Base-by-base conservation (phyloP, 768 basidiomycete species). In the Coprinopsis strossmayeri region DNA sequence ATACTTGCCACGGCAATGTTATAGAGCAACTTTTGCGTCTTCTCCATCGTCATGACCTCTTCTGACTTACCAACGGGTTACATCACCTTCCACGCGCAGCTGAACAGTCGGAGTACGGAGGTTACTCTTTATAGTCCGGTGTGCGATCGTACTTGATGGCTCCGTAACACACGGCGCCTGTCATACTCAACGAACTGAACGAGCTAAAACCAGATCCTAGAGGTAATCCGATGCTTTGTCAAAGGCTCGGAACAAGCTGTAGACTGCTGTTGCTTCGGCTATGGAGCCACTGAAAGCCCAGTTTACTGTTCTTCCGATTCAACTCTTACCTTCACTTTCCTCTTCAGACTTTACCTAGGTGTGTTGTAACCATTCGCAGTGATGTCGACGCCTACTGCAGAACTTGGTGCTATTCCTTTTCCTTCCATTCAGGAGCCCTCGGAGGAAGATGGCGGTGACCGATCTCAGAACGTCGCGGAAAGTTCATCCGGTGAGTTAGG, bases 381-480 rank as follows among this genome's bases (percentile, higher is more conserved):
- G 4, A 45, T 45, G 43, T 30, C 43, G 11, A 45, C 43, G 4
- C 43, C 43, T 11, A 45, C 28, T 17, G 7, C 43, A 45, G 43
- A 45, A 10, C 43, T 45, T 20, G 30, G 30, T 7, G 43, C 27
- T 32, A 32, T 45, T 3, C 43, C 43, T 3, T 45, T 45, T 45
- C 43, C 43, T n/a, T 4, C 9, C 18, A 20, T 45, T 3, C 43
- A 45, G 18, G 43, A 45, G 20, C 43, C 43, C n/a, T 28, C 43
- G 20, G 43, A 32, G 18, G 28, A 25, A 10, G 27, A 45, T 18
- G n/a, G n/a, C n/a, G n/a, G n/a, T 15, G 27, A 12, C 27, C 7
- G n/a, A 5, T 13, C 13, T 18, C 40, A 18, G 5, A 42, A 23
- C 18, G 23, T 42, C 9, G 30, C 7, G 30, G 35, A 38, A 9